A percentile compares a stretch with the other conserved stretches of the same genome.
These are phyloP conservation scores for Glomus cerebriforme DNA, from an alignment of 192 early-diverging fungal genomes.

Conservation along the genomic window DNA sequence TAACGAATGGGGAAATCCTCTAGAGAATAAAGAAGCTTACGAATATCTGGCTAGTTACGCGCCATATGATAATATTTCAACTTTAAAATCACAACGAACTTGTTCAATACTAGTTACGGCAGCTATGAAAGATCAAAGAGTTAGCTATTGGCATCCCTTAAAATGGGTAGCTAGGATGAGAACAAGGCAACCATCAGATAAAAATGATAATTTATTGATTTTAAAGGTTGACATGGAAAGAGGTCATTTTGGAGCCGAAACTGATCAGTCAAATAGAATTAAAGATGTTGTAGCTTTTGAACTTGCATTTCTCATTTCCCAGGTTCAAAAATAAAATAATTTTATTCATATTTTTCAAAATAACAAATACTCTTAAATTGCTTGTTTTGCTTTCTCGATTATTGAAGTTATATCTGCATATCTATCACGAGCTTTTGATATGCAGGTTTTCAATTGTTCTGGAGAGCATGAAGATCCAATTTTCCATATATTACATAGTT, in stretches of 20 bases:
- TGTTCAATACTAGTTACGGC: conserved; percentile 69
- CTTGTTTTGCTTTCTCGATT: neutral
- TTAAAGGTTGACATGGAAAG: conserved; percentile 51
- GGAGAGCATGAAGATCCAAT: conserved; percentile 49
- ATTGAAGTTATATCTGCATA: neutral
- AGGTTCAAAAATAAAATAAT: conserved; percentile 40
- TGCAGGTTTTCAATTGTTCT: conserved; percentile 6
- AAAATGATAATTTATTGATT: conserved; percentile 35
- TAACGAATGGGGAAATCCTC: conserved; percentile 78
- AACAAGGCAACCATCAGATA: conserved; percentile 31
- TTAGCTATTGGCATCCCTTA: conserved; percentile 80
- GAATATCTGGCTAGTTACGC: conserved; percentile 60
- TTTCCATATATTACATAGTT: conserved; percentile 56
- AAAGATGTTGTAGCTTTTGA: conserved; percentile 53
- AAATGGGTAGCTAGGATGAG: conserved; percentile 83
- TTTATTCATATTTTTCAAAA: neutral
- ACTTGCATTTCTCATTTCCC: conserved; percentile 53
- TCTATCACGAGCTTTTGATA: conserved; percentile 13
- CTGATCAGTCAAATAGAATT: conserved; percentile 50
- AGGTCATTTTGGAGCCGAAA: conserved; percentile 57
- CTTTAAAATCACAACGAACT: conserved; percentile 18
- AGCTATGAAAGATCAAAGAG: conserved; percentile 80
- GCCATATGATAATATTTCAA: conserved; percentile 70
- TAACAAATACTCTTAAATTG: neutral
- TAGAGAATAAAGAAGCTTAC: conserved; percentile 51